Percentiles rank a stretch among this genome's conserved stretches.
These are phyloP conservation scores for Clathrospora elynae DNA, from an alignment of 2,329 filamentous ascomycete genomes.

Conservation along the genomic window DNA sequence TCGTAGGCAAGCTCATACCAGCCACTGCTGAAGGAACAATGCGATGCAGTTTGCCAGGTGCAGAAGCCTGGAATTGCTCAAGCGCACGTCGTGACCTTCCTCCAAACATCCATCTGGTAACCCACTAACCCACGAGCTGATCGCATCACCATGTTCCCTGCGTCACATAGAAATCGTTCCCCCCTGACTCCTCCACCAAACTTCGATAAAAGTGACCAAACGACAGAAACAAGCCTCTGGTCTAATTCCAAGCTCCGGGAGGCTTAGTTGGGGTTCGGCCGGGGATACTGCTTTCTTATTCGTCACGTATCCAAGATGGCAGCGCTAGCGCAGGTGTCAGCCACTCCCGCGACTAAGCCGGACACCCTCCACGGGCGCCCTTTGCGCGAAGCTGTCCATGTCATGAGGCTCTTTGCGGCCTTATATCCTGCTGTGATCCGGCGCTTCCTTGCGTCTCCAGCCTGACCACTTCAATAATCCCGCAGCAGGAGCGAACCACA, in stretches of 20 bases:
- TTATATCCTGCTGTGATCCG: slow-evolving; percentile 29
- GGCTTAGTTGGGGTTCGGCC: slow-evolving; percentile 22
- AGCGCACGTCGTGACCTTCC: no score
- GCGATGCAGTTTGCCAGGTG: slow-evolving; percentile 3
- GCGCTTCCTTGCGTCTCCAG: slow-evolving; percentile 8
- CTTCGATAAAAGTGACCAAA: slow-evolving; percentile 5
- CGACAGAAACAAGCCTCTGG: slow-evolving; percentile 7
- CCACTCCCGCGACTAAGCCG: slow-evolving; percentile 36
- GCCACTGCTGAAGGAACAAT: no score
- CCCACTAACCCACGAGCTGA: slow-evolving; percentile 33
- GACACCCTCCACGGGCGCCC: slow-evolving; percentile 14
- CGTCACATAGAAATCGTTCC: slow-evolving; percentile 8
- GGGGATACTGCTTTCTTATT: slow-evolving; percentile 3
- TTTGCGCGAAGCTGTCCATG: slow-evolving; percentile 16
- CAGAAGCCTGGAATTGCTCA: no score
- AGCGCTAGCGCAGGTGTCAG: slow-evolving; percentile 22
- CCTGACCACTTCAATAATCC: slow-evolving; percentile 12
- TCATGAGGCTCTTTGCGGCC: slow-evolving; percentile 36
- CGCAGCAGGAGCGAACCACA: slow-evolving; percentile 13
- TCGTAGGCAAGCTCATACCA: background rate
- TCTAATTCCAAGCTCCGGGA: slow-evolving; percentile 10
- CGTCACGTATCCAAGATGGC: slow-evolving; percentile 3
- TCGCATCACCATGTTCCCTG: slow-evolving; percentile 31
- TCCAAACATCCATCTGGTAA: no score
- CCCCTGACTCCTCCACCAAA: slow-evolving; percentile 11